phyloP scores from a whole-genome alignment of 306 rosid species.

The Cyclanthera cordifolia region DNA sequence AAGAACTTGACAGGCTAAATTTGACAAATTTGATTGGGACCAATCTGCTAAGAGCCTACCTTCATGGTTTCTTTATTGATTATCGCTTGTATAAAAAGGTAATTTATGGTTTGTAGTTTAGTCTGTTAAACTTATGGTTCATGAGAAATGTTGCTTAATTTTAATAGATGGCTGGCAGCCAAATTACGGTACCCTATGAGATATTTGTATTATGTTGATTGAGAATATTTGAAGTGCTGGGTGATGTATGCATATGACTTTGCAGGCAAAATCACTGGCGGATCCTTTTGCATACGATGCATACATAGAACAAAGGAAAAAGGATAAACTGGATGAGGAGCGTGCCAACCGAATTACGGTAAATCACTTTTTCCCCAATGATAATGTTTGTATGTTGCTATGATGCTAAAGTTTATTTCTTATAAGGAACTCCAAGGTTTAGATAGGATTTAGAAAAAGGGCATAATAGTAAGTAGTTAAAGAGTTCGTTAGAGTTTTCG shows the following conservation, averaged over 20 bases:
- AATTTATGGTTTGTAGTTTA: neutral
- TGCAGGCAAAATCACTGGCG: slow-evolving; percentile 67
- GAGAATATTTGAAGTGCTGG: neutral
- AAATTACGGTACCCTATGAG: neutral
- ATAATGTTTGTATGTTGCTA: neutral
- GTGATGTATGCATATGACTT: slow-evolving; percentile 13
- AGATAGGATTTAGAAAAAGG: too few species aligned
- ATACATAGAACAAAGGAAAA: slow-evolving; percentile 50
- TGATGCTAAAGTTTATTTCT: neutral
- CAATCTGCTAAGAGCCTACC: slow-evolving; percentile 52
- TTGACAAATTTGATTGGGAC: too few species aligned
- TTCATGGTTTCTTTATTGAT: slow-evolving; percentile 80
- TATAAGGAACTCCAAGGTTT: neutral
- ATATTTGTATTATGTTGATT: neutral
- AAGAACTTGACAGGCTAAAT: slow-evolving; percentile 63
- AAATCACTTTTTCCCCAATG: slow-evolving; percentile 3
- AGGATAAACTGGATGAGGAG: slow-evolving; percentile 62
- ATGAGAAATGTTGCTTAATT: neutral
- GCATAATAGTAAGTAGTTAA: too few species aligned
- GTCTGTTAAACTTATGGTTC: slow-evolving; percentile 13
- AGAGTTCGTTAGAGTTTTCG: too few species aligned
- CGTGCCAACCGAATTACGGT: slow-evolving; percentile 74
- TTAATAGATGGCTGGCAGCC: neutral
- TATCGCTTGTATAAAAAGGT: slow-evolving; percentile 69
- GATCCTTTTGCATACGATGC: slow-evolving; percentile 55